Conservation (phyloP, 352 stramenopile species). For the Pythium apleroticum region DNA sequence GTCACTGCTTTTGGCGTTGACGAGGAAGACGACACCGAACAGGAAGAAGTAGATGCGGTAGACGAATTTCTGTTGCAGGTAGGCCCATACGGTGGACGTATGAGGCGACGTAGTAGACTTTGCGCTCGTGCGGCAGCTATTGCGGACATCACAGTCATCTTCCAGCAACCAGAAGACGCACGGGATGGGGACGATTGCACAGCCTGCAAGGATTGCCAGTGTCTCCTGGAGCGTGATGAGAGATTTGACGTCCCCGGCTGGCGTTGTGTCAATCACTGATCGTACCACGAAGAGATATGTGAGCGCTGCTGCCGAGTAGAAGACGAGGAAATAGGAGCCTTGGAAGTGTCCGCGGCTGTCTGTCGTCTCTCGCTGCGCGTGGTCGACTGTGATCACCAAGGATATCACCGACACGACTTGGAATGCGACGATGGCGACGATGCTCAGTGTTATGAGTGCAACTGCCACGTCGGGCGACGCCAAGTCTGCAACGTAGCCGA, state of each 20-base stretch:
- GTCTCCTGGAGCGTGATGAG: not conserved
- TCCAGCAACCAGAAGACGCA: constrained; percentile 4
- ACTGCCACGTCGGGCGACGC: not conserved
- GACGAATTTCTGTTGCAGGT: constrained; percentile 19
- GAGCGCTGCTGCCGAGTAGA: constrained; percentile 31
- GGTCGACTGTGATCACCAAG: constrained; percentile 44
- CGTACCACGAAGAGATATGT: constrained; percentile 33
- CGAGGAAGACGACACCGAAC: constrained; percentile 10
- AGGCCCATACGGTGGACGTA: not conserved
- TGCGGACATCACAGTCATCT: not conserved
- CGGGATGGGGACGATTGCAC: constrained; percentile 1
- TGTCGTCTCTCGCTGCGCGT: constrained; percentile 51
- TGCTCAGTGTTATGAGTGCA: not conserved
- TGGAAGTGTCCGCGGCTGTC: constrained; percentile 44
- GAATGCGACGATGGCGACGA: constrained; percentile 2
- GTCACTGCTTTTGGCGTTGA: constrained; percentile 7
- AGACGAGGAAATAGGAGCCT: constrained; percentile 38
- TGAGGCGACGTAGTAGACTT: not conserved
- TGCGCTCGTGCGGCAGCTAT: not conserved
- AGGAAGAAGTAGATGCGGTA: constrained; percentile 24
- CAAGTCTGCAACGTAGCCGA: not conserved
- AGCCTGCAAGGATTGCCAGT: not conserved
- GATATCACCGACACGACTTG: constrained; percentile 41
- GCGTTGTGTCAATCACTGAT: constrained; percentile 2
- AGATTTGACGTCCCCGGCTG: not conserved